Evolutionary conservation across 306 rosid genomes (phyloP), one percentile per base, ranked within the genome.

Genomic region (Vigna mungo): DNA sequence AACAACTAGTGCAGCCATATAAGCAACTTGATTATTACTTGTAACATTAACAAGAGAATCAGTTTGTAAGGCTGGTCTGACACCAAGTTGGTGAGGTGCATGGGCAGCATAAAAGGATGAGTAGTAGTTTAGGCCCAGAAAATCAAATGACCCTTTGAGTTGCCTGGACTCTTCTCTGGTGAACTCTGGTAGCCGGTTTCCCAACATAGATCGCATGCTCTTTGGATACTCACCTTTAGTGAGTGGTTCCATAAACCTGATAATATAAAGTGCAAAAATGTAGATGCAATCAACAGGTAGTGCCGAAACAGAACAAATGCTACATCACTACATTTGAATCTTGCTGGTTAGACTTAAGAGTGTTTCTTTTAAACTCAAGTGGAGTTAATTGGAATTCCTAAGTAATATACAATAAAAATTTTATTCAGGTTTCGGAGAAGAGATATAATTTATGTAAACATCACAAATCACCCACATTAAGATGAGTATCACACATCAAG

Each of bases 101-200:
- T 78, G 0, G 15, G 80, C 76, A 59, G 80, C 82, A 83, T 83
- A 83, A 55, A 72, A 78, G 60, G 86, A 78, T 39, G 86, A 78
- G 72, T 83, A 83, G 70, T 83, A 83, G 76, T 83, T 83, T 72
- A 83, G 68, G 36, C 86, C 86, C 36, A 83, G 76, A 83, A 83
- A 83, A 78, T 83, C 80, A 37, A 72, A 83, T 4, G 86, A 83
- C 36, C 86, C 86, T 37, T 56, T 78, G 20, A 83, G 44, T 83
- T 65, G 83, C 59, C 60, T 10, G 71, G 72, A 51, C 67, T 83
- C 83, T 78, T 83, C 76, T 66, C 30, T 43, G 30, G 86, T 66
- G 72, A 83, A 77, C 54, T 72, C 4, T 1, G 83, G 86, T 18
- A 83, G 61, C 76, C 86, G 76, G 7, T 58, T 58, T 58, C 86